Percentiles rank a stretch among this genome's conserved stretches.
Evolutionary conservation across 495 filamentous ascomycete genomes (phyloP).

Genomic region (Penicillium paxilli): DNA sequence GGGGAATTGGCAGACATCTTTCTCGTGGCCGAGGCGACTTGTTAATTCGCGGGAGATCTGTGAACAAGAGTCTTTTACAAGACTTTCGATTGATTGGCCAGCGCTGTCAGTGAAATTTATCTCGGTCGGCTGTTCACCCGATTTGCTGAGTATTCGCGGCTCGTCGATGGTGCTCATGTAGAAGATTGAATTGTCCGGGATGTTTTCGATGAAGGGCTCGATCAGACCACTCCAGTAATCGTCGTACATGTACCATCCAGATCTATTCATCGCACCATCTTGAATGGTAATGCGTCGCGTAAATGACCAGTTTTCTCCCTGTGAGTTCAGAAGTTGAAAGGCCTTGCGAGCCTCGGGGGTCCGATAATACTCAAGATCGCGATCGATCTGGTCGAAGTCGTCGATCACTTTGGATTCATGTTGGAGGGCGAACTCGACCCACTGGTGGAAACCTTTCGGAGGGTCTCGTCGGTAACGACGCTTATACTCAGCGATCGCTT

Average conservation of each 20-base stretch:
- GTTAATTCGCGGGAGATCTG: slow-evolving; percentile 2
- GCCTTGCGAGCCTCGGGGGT: background rate
- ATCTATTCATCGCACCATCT: background rate
- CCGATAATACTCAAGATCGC: background rate
- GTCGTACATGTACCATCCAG: background rate
- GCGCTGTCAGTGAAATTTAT: background rate
- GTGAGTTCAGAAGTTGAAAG: background rate
- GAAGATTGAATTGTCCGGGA: background rate
- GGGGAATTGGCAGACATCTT: slow-evolving; percentile 2
- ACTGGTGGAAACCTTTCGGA: slow-evolving; percentile 63
- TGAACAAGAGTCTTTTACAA: background rate
- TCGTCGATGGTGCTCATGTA: slow-evolving; percentile 6
- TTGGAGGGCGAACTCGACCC: slow-evolving; percentile 60
- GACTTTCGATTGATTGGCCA: background rate
- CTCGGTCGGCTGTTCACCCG: background rate
- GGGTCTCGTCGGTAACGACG: slow-evolving; percentile 55
- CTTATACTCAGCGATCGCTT: slow-evolving; percentile 43
- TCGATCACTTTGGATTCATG: slow-evolving; percentile 60
- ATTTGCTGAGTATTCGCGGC: slow-evolving; percentile 1
- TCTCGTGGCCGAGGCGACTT: background rate
- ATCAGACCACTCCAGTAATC: background rate
- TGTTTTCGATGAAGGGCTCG: background rate
- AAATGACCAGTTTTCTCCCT: background rate
- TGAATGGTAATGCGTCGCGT: background rate
- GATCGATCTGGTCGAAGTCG: slow-evolving; percentile 44